Evolutionary conservation across 2,329 filamentous ascomycete genomes (phyloP).

Genomic region (Zasmidium citrigriseum): DNA sequence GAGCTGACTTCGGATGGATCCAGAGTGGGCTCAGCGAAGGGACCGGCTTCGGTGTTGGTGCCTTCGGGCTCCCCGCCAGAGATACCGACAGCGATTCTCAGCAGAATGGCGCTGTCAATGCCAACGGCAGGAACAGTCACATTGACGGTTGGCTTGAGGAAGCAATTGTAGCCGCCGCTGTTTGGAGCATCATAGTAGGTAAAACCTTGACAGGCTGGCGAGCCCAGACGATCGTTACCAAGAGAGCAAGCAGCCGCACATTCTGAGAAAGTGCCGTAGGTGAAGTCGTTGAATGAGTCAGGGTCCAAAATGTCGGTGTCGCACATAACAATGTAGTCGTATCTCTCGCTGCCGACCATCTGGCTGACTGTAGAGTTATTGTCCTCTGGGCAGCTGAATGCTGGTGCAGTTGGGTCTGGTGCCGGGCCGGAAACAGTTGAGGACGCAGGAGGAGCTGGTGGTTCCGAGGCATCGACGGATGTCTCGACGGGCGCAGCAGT

Average conservation of each 20-base stretch:
- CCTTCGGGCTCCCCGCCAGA: constrained; percentile 20
- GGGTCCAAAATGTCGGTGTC: constrained; percentile 33
- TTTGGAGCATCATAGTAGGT: constrained; percentile 30
- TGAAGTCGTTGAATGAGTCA: constrained; percentile 27
- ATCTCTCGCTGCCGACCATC: constrained; percentile 33
- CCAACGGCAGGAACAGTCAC: constrained; percentile 26
- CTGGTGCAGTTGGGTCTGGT: constrained; percentile 29
- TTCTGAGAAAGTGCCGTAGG: constrained; percentile 32
- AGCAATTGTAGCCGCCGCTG: constrained; percentile 32
- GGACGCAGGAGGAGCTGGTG: background rate
- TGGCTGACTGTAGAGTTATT: constrained; percentile 34
- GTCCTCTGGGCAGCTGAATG: constrained; percentile 35
- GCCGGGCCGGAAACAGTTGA: constrained; percentile 5
- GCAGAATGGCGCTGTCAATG: constrained; percentile 32
- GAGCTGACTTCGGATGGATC: constrained; percentile 28
- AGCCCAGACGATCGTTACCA: constrained; percentile 30
- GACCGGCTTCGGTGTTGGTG: constrained; percentile 27
- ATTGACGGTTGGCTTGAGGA: constrained; percentile 33
- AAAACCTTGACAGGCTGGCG: constrained; percentile 34
- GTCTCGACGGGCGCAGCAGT: background rate
- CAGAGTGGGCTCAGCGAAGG: constrained; percentile 22
- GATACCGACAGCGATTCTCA: constrained; percentile 30
- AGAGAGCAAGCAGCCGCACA: constrained; percentile 37
- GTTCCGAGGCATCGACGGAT: background rate
- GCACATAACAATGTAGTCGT: constrained; percentile 37